Evolutionary conservation across 1,284 basidiomycete genomes (phyloP), one percentile per base, ranked within the genome.

Genomic region (Fomes fomentarius): DNA sequence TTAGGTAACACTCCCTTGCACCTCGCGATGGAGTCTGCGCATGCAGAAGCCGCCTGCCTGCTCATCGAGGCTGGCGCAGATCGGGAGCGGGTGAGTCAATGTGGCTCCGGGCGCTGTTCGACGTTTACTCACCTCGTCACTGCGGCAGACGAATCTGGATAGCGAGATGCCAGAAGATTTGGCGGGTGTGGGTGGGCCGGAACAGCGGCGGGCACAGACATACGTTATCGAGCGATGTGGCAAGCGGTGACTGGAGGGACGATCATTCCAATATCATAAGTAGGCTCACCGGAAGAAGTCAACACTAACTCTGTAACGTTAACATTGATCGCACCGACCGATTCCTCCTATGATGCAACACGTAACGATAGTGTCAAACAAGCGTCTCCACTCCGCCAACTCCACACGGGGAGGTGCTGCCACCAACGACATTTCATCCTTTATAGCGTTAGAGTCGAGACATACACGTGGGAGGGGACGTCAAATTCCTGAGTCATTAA

Each of bases 21-120:
- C 77, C 84, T 98, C 38, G 94, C 95, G 6, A 88, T 98, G 84
- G 95, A 98, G 68, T 94, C 91, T 52, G 95, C 87, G 8, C 92
- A 97, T 67, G 95, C 92, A 24, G 89, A 93, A 69, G 90, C 87
- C 6, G 95, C 94, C 6, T 91, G 94, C 1, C 74, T 89, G 43
- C 79, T 98, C 46, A 95, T 98, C 55, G 92, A 96, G 69, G 94
- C 93, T 39, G 95, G 95, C 15, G 94, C 94, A 7, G 95, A 97
- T 76, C 85, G 95, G 30, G 82, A 82, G 60, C 80, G 93, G 65
- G 93, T 95, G 71, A 69, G 91, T 70, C 22, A 21, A 42, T 11
- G n/a, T 31, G 19, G 2, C 43, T 28, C 34, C 1, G 41, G 10
- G 15, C 33, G 38, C 43, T 50, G 7, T 39, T 7, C 34, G 12